These are phyloP conservation scores for Phytophthora cactorum DNA, from an alignment of 352 stramenopile genomes.

Conservation along the genomic window DNA sequence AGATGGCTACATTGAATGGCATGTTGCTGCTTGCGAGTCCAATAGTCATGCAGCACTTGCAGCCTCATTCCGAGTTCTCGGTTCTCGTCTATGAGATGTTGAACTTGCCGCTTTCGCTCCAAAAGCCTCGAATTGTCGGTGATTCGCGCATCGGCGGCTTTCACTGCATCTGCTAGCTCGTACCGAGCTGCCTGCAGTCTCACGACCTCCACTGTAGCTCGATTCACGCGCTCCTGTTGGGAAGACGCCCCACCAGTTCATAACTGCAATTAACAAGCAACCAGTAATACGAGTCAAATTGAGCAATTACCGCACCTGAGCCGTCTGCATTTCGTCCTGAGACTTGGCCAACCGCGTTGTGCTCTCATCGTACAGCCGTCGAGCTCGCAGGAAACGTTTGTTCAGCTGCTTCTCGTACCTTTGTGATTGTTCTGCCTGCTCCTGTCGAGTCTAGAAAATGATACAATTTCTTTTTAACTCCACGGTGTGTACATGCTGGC, in stretches of 20 bases:
- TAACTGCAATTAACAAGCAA: too few species aligned
- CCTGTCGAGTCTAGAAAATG: slow-evolving; percentile 17
- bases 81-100: slow-evolving; percentile 51
- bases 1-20: slow-evolving; percentile 28
- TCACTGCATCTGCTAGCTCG: slow-evolving; percentile 22
- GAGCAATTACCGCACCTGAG: slow-evolving; percentile 27
- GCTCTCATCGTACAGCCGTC: slow-evolving; percentile 40
- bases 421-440: slow-evolving; percentile 36
- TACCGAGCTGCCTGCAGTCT: slow-evolving; percentile 27
- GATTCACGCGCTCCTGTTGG: slow-evolving; percentile 31
- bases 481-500: background rate
- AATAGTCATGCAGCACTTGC: slow-evolving; percentile 48
- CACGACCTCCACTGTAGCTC: slow-evolving; percentile 28
- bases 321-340: slow-evolving; percentile 11
- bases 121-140: slow-evolving; percentile 47
- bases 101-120: slow-evolving; percentile 50
- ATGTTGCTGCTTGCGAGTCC: slow-evolving; percentile 39
- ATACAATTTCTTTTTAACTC: background rate
- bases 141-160: slow-evolving; percentile 33
- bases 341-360: slow-evolving; percentile 20
- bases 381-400: slow-evolving; percentile 25
- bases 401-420: slow-evolving; percentile 48
- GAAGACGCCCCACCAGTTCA: background rate
- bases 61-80: slow-evolving; percentile 40
- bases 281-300: background rate